Percentiles rank a stretch among this genome's conserved stretches.
phyloP scores from a whole-genome alignment of 2,329 filamentous ascomycete genomes.

The Penicillium hordei region DNA sequence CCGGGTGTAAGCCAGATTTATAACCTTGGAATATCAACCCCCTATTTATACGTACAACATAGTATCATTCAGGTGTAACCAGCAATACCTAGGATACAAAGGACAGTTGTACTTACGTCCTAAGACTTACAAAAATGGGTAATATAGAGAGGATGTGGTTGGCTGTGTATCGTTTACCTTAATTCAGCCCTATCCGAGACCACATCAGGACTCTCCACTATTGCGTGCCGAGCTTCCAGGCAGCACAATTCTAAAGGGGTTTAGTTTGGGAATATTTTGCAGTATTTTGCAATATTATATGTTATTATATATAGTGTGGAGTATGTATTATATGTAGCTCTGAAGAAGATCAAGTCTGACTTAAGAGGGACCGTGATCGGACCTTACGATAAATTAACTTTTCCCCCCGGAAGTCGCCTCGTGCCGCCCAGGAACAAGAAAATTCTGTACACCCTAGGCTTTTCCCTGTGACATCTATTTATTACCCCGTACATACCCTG shows the following conservation, averaged over 20 bases:
- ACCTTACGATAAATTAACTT: background rate
- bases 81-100: background rate
- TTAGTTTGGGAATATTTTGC: background rate
- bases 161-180: background rate
- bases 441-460: background rate
- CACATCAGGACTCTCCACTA: background rate
- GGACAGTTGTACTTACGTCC: background rate
- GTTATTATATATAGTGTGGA: no score
- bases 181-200: slow-evolving; percentile 12
- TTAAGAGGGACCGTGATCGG: background rate
- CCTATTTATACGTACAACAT: background rate
- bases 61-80: background rate
- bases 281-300: no score
- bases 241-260: background rate
- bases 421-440: slow-evolving; percentile 3
- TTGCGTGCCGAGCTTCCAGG: slow-evolving; percentile 5
- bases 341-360: background rate
- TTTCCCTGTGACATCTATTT: background rate
- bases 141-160: background rate
- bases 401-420: slow-evolving; percentile 7
- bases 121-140: background rate
- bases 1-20: background rate
- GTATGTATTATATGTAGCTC: background rate
- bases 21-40: background rate
- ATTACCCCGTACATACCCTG: background rate